These are phyloP conservation scores for Eutrema heterophyllum DNA, from an alignment of 345 rosid genomes.

Conservation along the genomic window DNA sequence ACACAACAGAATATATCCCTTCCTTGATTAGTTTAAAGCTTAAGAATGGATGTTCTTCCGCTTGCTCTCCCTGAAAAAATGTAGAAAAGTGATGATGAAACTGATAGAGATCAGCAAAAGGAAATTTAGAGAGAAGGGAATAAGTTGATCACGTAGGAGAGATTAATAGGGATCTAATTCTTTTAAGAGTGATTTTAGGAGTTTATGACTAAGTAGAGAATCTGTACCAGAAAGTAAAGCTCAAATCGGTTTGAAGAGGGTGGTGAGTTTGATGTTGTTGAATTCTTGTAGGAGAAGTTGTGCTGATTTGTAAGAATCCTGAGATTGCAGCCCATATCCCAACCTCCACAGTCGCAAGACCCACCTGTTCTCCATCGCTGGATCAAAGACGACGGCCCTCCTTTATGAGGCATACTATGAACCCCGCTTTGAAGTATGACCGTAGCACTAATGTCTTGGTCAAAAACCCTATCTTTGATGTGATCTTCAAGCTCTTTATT, in stretches of 20 bases:
- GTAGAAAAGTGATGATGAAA: background rate
- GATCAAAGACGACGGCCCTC: conserved; percentile 81
- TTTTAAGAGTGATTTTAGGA: too few species aligned
- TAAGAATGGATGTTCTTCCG: conserved; percentile 50
- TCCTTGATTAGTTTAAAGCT: conserved; percentile 62
- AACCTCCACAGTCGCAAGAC: conserved; percentile 95
- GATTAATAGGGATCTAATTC: too few species aligned
- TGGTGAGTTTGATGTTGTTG: conserved; percentile 34
- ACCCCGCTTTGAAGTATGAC: conserved; percentile 84
- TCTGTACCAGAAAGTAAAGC: conserved; percentile 54
- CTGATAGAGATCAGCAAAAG: too few species aligned
- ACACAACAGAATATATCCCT: conserved; percentile 70
- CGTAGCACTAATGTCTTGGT: conserved; percentile 47
- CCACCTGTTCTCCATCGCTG: conserved; percentile 95
- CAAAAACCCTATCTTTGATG: background rate
- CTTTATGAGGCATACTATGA: conserved; percentile 78
- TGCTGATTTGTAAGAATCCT: conserved; percentile 48
- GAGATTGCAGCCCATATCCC: conserved; percentile 89
- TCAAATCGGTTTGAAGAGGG: conserved; percentile 40
- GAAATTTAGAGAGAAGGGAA: too few species aligned
- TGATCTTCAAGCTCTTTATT: conserved; percentile 24
- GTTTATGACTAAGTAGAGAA: background rate
- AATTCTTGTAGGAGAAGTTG: conserved; percentile 30
- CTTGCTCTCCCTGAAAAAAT: conserved; percentile 53
- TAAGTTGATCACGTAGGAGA: too few species aligned